Percentiles rank a stretch among this genome's conserved stretches.
phyloP scores from a whole-genome alignment of 768 basidiomycete species.

The Saitozyma sp. region DNA sequence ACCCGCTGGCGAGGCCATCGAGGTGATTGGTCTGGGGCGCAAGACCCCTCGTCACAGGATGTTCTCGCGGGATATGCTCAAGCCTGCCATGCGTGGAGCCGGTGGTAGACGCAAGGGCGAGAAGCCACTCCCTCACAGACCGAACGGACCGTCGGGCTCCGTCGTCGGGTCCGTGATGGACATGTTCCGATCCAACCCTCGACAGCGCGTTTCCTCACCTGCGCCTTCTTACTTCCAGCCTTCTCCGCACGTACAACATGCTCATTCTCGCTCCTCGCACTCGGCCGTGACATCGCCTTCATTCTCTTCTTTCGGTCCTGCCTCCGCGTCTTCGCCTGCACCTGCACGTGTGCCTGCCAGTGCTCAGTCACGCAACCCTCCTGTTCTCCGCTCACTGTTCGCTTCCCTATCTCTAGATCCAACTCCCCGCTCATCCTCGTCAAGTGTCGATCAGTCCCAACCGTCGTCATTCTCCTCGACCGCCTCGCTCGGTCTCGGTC shows the following conservation, averaged over 20 bases:
- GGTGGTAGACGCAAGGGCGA: slow-evolving; percentile 13
- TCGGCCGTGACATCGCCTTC: too few species aligned
- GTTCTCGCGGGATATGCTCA: slow-evolving; percentile 32
- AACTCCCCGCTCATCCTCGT: not conserved
- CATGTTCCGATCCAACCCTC: slow-evolving; percentile 5
- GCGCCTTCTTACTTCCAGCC: not conserved
- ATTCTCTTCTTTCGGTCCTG: too few species aligned
- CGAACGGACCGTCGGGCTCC: slow-evolving; percentile 15
- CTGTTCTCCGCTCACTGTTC: slow-evolving; percentile 19
- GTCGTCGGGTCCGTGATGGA: slow-evolving; percentile 12
- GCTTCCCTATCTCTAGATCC: slow-evolving; percentile 23
- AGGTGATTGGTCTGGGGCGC: slow-evolving; percentile 39
- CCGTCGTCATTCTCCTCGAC: too few species aligned
- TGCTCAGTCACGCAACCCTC: not conserved
- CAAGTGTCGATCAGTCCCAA: too few species aligned
- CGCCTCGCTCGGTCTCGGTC: not conserved
- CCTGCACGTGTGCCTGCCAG: too few species aligned
- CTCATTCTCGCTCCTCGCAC: not conserved
- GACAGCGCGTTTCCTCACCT: not conserved
- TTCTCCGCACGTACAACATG: not conserved
- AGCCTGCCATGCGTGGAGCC: slow-evolving; percentile 27
- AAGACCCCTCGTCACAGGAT: slow-evolving; percentile 42
- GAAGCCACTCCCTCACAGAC: slow-evolving; percentile 40
- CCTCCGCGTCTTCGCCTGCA: too few species aligned
- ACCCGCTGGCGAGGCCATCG: slow-evolving; percentile 42